Evolutionary conservation across 1,284 basidiomycete genomes (phyloP), one percentile per base, ranked within the genome.

Genomic region (Sanghuangporus weigelae): DNA sequence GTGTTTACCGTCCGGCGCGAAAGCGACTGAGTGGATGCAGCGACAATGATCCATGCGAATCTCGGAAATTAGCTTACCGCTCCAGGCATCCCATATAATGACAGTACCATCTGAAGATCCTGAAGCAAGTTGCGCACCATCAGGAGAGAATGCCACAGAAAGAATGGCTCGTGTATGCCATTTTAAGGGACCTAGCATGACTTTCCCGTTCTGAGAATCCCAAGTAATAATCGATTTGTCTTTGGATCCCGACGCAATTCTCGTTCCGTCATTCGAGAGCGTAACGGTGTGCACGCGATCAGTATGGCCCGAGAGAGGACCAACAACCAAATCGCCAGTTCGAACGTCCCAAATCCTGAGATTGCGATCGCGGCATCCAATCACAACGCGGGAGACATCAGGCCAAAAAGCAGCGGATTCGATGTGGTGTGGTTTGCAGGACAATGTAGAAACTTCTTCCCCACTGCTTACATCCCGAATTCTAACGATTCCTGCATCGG

Each of bases 221-320:
- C 64, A 65, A 21, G 58, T 26, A 11, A 55, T 49, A 35, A 65
- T 51, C 14, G 53, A 63, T 21, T 40, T n/a, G 46, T 65, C 64
- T 2, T 7, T 23, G 14, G 61, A 63, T 6, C 54, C 60, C 23
- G 64, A 65, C 7, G 39, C 55, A 16, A 65, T 59, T 3, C 4
- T 14, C 35, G 12, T 39, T 26, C 64, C 44, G 44, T 65, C 64
- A 19, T 54, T 55, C 1, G 61, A 49, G 36, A 65, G 63, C 35
- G 61, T 21, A 11, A 65, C 61, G 3, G 31, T 49, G 3, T 1
- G 7, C 6, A 50, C 21, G 49, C 6, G n/a, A 23, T 23, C 14
- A 7, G 16, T 23, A 26, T 50, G 49, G 21, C 19, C 49, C 11
- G 7, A 67, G 60, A 79, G 74, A 12, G 74, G 68, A 58, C 74